Evolutionary conservation across 2,329 filamentous ascomycete genomes (phyloP), one percentile per base, ranked within the genome.

Genomic region (Fusarium musae): DNA sequence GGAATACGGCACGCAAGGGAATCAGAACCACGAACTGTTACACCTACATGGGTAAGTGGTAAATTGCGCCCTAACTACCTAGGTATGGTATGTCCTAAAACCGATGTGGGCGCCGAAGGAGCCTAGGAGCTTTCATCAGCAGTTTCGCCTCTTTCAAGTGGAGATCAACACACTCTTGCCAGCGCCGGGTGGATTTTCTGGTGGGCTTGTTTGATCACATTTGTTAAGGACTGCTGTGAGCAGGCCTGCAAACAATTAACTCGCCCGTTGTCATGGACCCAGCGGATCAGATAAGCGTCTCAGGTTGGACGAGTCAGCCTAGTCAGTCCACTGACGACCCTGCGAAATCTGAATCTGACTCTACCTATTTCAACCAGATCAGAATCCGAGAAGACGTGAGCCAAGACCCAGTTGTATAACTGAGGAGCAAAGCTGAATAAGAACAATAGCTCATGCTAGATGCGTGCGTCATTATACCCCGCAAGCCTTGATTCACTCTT

Each of bases 91-190:
- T 58, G 32, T 50, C 34, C 42, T 50, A 21, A 19, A 37, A 30
- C 42, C 42, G 56, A 58, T 30, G 42, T 37, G 56, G 56, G 43
- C n/a, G 56, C 56, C 40, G 23, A 49, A 23, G 23, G 23, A 23
- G 23, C 23, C 23, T 23, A 36, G 42, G 23, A 58, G 54, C 28
- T 34, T 58, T 49, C 54, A 28, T 49, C 23, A 36, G 54, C 30
- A 58, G 39, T 37, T 60, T 62, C 57, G 57, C 43, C 47, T 59
- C n/a, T 36, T 63, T 42, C 59, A 46, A 72, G 75, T 77, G 75
- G 70, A 75, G 64, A 72, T 59, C 21, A 47, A 54, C 28, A 28
- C 42, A 53, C 57, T 74, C 59, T 62, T 67, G 69, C 69, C 63
- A 39, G 46, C 34, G 21, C 52, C 43, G 53, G 37, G 59, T 72